A percentile compares a stretch with the other conserved stretches of the same genome.
Conservation (phyloP, 2,329 filamentous ascomycete genomes). For the Hyphodiscus sp. region DNA sequence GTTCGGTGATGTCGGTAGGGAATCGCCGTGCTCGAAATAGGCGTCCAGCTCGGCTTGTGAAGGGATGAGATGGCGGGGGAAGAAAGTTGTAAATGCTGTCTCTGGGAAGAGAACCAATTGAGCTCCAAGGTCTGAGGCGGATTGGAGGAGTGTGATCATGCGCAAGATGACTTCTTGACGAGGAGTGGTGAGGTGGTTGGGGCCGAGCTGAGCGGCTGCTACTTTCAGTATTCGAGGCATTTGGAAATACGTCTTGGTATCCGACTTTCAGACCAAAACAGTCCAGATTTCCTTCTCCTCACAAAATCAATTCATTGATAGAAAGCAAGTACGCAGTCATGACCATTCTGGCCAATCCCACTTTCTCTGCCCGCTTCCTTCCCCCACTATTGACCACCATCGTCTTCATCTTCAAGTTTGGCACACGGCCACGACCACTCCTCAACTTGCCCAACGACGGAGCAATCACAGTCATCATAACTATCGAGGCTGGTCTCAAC, state of each 20-base stretch:
- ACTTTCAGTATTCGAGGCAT: constrained; percentile 38
- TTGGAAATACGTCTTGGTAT: background rate
- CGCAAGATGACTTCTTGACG: constrained; percentile 39
- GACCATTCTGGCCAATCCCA: no score
- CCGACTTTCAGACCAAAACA: no score
- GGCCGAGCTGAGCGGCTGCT: constrained; percentile 49
- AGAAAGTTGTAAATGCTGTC: constrained; percentile 50
- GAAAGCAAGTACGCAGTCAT: no score
- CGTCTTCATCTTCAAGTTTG: no score
- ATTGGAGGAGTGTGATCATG: constrained; percentile 42
- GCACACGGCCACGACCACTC: no score
- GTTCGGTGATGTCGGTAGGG: constrained; percentile 36
- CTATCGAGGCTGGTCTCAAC: no score
- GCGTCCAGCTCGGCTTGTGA: constrained; percentile 38
- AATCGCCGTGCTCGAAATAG: constrained; percentile 45
- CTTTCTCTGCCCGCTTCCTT: no score
- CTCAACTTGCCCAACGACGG: no score
- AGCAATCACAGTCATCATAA: no score
- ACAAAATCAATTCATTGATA: no score
- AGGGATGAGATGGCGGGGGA: constrained; percentile 44
- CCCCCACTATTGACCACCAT: no score
- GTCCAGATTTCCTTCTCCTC: no score
- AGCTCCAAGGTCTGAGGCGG: constrained; percentile 38
- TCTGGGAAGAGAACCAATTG: constrained; percentile 48
- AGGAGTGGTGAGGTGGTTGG: constrained; percentile 36